phyloP scores from a whole-genome alignment of 208 protist genomes.

The Leishmania amazonensis region DNA sequence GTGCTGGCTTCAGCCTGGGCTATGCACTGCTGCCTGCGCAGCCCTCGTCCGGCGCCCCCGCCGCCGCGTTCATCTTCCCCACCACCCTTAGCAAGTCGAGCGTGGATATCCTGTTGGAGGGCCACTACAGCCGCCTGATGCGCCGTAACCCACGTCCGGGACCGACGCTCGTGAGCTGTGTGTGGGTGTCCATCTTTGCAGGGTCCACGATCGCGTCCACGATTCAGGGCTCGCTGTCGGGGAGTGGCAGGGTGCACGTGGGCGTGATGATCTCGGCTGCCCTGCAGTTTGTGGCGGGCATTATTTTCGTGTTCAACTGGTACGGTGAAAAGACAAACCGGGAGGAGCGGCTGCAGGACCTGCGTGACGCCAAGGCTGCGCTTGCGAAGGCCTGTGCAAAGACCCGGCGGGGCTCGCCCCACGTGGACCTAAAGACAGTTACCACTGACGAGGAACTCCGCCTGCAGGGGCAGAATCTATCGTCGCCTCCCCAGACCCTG shows the following conservation, averaged over 20 bases:
- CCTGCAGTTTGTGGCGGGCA: constrained; percentile 30
- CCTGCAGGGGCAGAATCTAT: constrained; percentile 29
- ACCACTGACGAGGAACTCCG: constrained; percentile 11
- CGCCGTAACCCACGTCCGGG: constrained; percentile 28
- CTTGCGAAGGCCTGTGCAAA: not conserved
- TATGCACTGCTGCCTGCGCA: constrained; percentile 46
- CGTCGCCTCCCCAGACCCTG: not conserved
- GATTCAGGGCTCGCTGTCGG: constrained; percentile 49
- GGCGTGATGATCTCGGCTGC: constrained; percentile 40
- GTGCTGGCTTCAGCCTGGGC: constrained; percentile 24
- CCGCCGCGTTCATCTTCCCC: constrained; percentile 50
- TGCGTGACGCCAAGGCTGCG: constrained; percentile 1
- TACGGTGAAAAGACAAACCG: constrained; percentile 49
- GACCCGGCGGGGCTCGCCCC: not conserved
- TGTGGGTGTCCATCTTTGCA: constrained; percentile 44
- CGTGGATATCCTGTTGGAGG: constrained; percentile 63
- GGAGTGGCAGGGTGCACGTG: constrained; percentile 25
- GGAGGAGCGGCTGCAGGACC: constrained; percentile 28
- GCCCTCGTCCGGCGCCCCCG: constrained; percentile 25
- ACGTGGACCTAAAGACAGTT: not conserved
- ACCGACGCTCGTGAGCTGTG: constrained; percentile 40
- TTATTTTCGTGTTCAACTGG: constrained; percentile 58
- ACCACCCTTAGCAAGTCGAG: constrained; percentile 37
- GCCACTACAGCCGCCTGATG: constrained; percentile 52
- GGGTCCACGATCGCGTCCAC: constrained; percentile 37